Conservation (phyloP, 176 grass and related monocot genomes). For the Alloteropsis semialata region DNA sequence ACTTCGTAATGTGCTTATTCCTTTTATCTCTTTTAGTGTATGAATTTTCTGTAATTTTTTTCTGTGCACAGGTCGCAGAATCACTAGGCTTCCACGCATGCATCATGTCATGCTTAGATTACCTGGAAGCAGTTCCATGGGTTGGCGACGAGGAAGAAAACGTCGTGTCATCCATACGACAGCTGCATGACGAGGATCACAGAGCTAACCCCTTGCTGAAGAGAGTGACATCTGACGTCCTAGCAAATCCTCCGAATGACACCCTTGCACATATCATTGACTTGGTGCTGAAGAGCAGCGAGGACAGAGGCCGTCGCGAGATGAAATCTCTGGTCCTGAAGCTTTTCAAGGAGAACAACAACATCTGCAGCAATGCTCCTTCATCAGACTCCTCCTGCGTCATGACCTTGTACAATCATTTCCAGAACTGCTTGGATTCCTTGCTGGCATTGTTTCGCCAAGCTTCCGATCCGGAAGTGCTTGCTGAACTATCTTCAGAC, state of each 20-base stretch:
- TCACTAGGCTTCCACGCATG: constrained; percentile 64
- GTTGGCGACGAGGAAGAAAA: constrained; percentile 87
- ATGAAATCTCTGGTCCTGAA: constrained; percentile 83
- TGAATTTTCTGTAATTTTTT: not conserved
- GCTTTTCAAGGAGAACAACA: constrained; percentile 79
- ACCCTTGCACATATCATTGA: constrained; percentile 66
- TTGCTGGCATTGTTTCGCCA: constrained; percentile 51
- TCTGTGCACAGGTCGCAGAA: constrained; percentile 61
- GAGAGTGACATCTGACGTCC: constrained; percentile 56
- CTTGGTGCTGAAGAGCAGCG: constrained; percentile 71
- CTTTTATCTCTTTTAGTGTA: not conserved
- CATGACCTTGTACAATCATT: constrained; percentile 55
- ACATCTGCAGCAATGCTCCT: constrained; percentile 34
- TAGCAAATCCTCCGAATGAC: constrained; percentile 42
- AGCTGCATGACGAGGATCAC: constrained; percentile 52
- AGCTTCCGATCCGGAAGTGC: constrained; percentile 39
- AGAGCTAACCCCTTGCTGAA: constrained; percentile 57
- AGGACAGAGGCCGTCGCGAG: constrained; percentile 64
- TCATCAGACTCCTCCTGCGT: constrained; percentile 56
- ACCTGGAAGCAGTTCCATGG: constrained; percentile 82
- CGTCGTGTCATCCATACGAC: constrained; percentile 59
- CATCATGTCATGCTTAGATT: constrained; percentile 71
- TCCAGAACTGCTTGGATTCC: constrained; percentile 52
- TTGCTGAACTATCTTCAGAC: constrained; percentile 36
- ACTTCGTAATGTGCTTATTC: not conserved